Percentiles rank a stretch among this genome's conserved stretches.
Conservation (phyloP, 768 basidiomycete species). For the Suillus luteus region DNA sequence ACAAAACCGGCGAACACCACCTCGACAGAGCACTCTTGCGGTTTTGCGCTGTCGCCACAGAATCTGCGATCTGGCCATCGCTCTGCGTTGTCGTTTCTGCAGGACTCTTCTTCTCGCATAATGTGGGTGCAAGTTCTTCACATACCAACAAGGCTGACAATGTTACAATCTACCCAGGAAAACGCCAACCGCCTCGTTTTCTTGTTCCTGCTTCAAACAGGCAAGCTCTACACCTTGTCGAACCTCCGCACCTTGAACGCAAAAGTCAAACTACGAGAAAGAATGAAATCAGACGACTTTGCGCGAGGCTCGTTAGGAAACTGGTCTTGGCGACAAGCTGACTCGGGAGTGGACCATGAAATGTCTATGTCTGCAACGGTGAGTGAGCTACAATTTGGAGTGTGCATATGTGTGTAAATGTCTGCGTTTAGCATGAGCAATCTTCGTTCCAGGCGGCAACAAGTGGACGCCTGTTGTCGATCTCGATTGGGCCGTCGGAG, state of each 20-base stretch:
- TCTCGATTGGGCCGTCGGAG: neutral
- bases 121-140: conserved; percentile 29
- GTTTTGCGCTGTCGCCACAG: conserved; percentile 43
- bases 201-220: conserved; percentile 51
- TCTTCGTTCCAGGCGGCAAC: neutral
- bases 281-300: conserved; percentile 41
- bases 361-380: neutral
- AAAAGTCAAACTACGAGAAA: conserved; percentile 28
- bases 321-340: conserved; percentile 37
- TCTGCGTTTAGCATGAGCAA: neutral
- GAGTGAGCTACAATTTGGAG: neutral
- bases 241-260: conserved; percentile 33
- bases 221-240: conserved; percentile 45
- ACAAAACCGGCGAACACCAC: conserved; percentile 33
- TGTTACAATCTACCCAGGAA: conserved; percentile 8
- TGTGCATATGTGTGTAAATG: neutral
- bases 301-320: conserved; percentile 44
- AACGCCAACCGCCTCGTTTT: conserved; percentile 44
- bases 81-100: conserved; percentile 35
- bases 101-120: conserved; percentile 31
- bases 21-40: conserved; percentile 41
- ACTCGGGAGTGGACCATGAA: neutral
- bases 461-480: neutral
- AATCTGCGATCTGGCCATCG: conserved; percentile 39
- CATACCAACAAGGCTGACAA: neutral